These are phyloP conservation scores for Pyrus communis DNA, from an alignment of 306 rosid genomes.

Conservation along the genomic window DNA sequence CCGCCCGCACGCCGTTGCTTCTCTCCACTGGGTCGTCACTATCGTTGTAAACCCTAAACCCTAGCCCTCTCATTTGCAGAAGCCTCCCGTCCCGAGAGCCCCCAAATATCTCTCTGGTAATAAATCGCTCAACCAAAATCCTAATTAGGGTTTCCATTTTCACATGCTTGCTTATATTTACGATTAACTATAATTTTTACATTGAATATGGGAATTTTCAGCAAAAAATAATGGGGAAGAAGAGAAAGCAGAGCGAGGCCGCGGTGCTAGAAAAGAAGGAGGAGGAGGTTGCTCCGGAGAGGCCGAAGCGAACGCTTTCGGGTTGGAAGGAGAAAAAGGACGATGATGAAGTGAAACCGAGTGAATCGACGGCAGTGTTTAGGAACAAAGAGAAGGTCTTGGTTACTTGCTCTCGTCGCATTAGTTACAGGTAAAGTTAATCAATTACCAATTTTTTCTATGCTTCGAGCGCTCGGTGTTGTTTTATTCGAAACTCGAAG, in stretches of 20 bases:
- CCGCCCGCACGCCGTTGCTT: neutral
- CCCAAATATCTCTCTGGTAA: neutral
- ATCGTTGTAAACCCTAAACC: slow-evolving; percentile 6
- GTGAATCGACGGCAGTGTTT: slow-evolving; percentile 29
- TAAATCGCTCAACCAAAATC: neutral
- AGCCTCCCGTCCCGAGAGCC: neutral
- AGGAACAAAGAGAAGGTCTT: slow-evolving; percentile 92
- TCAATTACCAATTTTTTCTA: neutral
- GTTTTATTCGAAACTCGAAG: neutral
- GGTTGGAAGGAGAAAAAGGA: slow-evolving; percentile 66
- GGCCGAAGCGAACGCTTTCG: slow-evolving; percentile 64
- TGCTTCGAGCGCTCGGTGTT: neutral
- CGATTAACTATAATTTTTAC: neutral
- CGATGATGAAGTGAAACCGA: slow-evolving; percentile 5
- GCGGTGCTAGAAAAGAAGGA: slow-evolving; percentile 40
- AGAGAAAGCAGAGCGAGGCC: slow-evolving; percentile 71
- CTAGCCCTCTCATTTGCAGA: neutral
- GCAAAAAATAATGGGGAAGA: slow-evolving; percentile 52
- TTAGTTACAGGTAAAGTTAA: slow-evolving; percentile 53
- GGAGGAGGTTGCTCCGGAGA: slow-evolving; percentile 60
- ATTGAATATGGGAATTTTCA: neutral
- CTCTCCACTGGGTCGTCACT: too few species aligned
- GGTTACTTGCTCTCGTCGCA: slow-evolving; percentile 91
- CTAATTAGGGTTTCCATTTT: neutral
- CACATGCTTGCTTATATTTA: neutral